phyloP scores from a whole-genome alignment of 495 filamentous ascomycete genomes.

The Immersiella caudata region DNA sequence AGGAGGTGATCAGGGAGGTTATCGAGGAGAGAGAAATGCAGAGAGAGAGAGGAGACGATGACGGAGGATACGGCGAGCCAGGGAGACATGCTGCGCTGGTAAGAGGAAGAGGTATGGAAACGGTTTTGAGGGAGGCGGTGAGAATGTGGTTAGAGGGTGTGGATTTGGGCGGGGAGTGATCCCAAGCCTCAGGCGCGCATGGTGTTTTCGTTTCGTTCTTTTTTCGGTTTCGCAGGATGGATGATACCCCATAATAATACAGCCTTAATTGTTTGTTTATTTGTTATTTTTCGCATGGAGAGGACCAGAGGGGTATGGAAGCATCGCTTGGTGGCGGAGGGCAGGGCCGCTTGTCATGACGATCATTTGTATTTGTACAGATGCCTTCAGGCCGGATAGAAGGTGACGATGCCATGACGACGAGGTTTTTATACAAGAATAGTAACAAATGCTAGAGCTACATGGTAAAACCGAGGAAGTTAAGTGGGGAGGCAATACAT shows the following conservation, averaged over 20 bases:
- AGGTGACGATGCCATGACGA: too few relatives aligned
- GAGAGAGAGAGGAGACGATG: conserved; percentile 15
- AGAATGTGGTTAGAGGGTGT: conserved; percentile 49
- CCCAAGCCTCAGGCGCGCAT: background rate
- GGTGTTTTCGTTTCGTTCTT: background rate
- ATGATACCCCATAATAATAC: conserved; percentile 10
- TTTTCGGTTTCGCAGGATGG: background rate
- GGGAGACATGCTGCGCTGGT: conserved; percentile 16
- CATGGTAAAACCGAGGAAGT: too few relatives aligned
- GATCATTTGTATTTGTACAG: background rate
- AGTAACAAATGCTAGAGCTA: too few relatives aligned
- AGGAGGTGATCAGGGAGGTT: conserved; percentile 52
- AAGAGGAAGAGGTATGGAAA: conserved; percentile 37
- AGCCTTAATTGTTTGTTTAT: background rate
- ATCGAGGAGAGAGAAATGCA: conserved; percentile 39
- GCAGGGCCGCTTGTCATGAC: background rate
- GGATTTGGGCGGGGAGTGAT: conserved; percentile 39
- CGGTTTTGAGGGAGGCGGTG: conserved; percentile 45
- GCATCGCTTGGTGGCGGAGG: background rate
- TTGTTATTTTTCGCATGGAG: conserved; percentile 1
- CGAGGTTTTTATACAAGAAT: too few relatives aligned
- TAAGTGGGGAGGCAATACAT: too few relatives aligned
- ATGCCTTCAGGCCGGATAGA: background rate
- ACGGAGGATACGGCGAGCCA: conserved; percentile 2
- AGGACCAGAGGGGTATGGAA: background rate